Percentiles rank a stretch among this genome's conserved stretches.
Evolutionary conservation across 495 filamentous ascomycete genomes (phyloP).

Genomic region (Glutinoglossum americanum): DNA sequence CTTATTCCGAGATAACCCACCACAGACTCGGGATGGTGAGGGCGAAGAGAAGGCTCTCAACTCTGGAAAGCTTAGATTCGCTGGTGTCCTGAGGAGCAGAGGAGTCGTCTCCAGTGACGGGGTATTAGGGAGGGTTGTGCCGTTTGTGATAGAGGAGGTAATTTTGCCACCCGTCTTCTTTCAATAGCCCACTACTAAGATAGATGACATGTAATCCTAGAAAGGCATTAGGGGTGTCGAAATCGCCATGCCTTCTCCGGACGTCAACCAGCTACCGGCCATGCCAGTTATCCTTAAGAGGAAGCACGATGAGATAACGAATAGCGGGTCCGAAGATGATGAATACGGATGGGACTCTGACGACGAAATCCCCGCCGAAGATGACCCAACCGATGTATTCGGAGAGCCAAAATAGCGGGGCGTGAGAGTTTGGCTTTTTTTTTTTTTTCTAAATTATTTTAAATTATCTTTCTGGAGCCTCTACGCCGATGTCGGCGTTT

Average conservation of each 20-base stretch:
- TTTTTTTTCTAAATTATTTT: too few species aligned
- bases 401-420: too few species aligned
- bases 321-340: slow-evolving; percentile 19
- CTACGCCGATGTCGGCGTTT: too few species aligned
- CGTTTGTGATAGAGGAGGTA: slow-evolving; percentile 4
- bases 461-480: too few species aligned
- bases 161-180: background rate
- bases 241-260: background rate
- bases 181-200: background rate
- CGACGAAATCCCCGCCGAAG: slow-evolving; percentile 15
- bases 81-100: background rate
- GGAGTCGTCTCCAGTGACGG: background rate
- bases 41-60: background rate
- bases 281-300: slow-evolving; percentile 16
- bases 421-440: too few species aligned
- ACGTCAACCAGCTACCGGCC: slow-evolving; percentile 8
- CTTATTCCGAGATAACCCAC: slow-evolving; percentile 21
- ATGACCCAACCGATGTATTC: background rate
- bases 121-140: background rate
- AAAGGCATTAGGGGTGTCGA: background rate
- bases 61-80: background rate
- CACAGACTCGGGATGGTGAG: background rate
- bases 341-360: slow-evolving; percentile 27
- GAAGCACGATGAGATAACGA: slow-evolving; percentile 25
- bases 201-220: background rate